Percentiles rank a stretch among this genome's conserved stretches.
These are phyloP conservation scores for Didymella lethalis DNA, from an alignment of 2,329 filamentous ascomycete species.

Conservation along the genomic window DNA sequence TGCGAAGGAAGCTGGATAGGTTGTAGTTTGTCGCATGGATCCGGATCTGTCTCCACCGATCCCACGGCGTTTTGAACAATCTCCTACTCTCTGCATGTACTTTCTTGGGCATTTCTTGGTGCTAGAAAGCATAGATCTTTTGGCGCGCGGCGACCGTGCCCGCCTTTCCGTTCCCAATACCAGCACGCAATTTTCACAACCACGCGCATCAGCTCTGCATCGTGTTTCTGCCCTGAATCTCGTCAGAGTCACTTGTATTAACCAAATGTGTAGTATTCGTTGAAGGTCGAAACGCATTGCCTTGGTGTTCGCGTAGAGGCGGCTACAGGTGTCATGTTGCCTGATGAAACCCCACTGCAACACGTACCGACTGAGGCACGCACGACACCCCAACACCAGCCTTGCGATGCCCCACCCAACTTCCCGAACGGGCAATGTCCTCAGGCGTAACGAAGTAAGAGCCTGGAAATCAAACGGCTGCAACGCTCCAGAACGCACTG, in stretches of 20 bases:
- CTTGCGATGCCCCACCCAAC: slow-evolving; percentile 27
- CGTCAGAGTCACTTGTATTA: slow-evolving; percentile 1
- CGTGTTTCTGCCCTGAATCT: slow-evolving; percentile 34
- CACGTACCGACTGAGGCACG: slow-evolving; percentile 38
- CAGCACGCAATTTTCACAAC: slow-evolving; percentile 27
- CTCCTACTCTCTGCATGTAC: slow-evolving; percentile 34
- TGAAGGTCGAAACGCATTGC: slow-evolving; percentile 39
- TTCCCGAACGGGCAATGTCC: slow-evolving; percentile 29
- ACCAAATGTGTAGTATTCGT: slow-evolving; percentile 16
- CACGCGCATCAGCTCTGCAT: slow-evolving; percentile 34
- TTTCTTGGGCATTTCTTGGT: slow-evolving; percentile 31
- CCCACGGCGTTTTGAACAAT: slow-evolving; percentile 40
- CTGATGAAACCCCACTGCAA: slow-evolving; percentile 47
- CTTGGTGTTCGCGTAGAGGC: slow-evolving; percentile 33
- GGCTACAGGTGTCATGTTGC: slow-evolving; percentile 39
- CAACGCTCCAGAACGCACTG: slow-evolving; percentile 42
- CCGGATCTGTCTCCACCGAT: slow-evolving; percentile 6
- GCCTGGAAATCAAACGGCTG: slow-evolving; percentile 47
- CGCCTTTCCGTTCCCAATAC: slow-evolving; percentile 40
- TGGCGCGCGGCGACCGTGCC: slow-evolving; percentile 33
- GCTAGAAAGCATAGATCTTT: slow-evolving; percentile 37
- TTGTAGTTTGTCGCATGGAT: slow-evolving; percentile 30
- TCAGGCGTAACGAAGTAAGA: slow-evolving; percentile 45
- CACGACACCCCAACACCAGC: slow-evolving; percentile 34
- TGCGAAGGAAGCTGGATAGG: slow-evolving; percentile 79